These are phyloP conservation scores for Neurospora sp. DNA, from an alignment of 2,329 filamentous ascomycete genomes.

Conservation along the genomic window DNA sequence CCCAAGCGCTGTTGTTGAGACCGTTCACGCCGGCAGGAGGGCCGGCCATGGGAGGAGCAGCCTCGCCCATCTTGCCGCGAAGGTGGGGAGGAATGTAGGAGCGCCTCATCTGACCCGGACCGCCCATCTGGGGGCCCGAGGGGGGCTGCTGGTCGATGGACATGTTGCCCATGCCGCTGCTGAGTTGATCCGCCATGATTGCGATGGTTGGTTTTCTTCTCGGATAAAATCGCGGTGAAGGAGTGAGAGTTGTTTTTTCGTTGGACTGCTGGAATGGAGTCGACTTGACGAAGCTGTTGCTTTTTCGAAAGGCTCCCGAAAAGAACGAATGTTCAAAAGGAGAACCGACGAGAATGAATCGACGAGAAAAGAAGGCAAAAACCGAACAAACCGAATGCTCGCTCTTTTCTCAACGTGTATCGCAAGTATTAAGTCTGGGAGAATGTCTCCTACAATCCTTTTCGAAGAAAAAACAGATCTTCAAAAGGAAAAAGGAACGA, in stretches of 20 bases:
- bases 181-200: conserved; percentile 75
- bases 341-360: conserved; percentile 9
- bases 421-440: conserved; percentile 19
- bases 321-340: conserved; percentile 21
- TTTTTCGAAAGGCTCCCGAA: conserved; percentile 16
- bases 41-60: conserved; percentile 24
- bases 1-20: conserved; percentile 56
- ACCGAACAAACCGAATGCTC: conserved; percentile 3
- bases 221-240: conserved; percentile 6
- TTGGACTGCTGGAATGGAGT: neutral
- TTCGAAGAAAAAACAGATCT: conserved; percentile 32
- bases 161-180: conserved; percentile 58
- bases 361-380: conserved; percentile 9
- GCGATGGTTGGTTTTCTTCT: conserved; percentile 11
- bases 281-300: conserved; percentile 2
- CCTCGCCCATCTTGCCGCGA: conserved; percentile 45
- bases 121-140: conserved; percentile 24
- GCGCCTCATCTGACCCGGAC: conserved; percentile 34
- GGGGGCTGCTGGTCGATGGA: conserved; percentile 40
- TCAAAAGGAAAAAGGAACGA: conserved; percentile 36
- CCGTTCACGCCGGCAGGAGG: conserved; percentile 34
- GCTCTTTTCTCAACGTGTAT: conserved; percentile 8
- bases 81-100: conserved; percentile 84
- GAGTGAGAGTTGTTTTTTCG: conserved; percentile 9
- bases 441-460: conserved; percentile 29